phyloP scores from a whole-genome alignment of 2,329 filamentous ascomycete genomes.

The Catunica adiposa region DNA sequence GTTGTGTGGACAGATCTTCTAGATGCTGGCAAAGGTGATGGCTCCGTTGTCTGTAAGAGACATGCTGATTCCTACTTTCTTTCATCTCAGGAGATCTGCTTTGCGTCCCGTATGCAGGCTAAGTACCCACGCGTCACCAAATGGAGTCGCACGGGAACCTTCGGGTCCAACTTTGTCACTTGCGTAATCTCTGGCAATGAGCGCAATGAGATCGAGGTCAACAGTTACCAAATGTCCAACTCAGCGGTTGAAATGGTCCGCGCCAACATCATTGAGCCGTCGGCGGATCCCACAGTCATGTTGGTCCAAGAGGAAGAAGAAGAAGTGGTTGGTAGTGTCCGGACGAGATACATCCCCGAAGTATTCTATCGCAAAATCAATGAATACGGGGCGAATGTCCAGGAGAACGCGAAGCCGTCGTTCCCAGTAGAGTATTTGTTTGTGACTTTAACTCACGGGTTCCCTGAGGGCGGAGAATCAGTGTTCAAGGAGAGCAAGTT shows the following conservation, averaged over 20 bases:
- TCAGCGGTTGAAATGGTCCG: constrained; percentile 93
- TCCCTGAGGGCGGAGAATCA: constrained; percentile 65
- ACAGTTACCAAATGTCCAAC: constrained; percentile 88
- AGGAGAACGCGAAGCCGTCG: constrained; percentile 89
- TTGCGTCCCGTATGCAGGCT: constrained; percentile 75
- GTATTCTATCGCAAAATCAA: constrained; percentile 94
- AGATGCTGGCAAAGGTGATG: constrained; percentile 65
- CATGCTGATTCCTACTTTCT: constrained; percentile 92
- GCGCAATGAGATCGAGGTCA: constrained; percentile 70
- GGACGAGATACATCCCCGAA: constrained; percentile 82
- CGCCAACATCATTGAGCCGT: constrained; percentile 87
- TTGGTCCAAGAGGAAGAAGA: constrained; percentile 86
- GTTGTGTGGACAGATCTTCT: constrained; percentile 90
- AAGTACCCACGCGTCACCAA: constrained; percentile 80
- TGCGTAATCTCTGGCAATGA: constrained; percentile 92
- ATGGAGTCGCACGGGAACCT: constrained; percentile 88
- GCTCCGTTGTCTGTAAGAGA: constrained; percentile 81
- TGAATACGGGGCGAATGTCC: constrained; percentile 89
- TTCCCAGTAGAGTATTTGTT: constrained; percentile 96
- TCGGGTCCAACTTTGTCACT: constrained; percentile 93
- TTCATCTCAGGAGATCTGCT: constrained; percentile 79
- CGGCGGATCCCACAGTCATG: constrained; percentile 84
- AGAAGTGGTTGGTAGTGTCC: constrained; percentile 18
- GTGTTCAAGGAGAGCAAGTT: constrained; percentile 61
- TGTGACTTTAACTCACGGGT: constrained; percentile 89